phyloP scores from a whole-genome alignment of 2,329 filamentous ascomycete genomes.

The Neonectria ditissima region DNA sequence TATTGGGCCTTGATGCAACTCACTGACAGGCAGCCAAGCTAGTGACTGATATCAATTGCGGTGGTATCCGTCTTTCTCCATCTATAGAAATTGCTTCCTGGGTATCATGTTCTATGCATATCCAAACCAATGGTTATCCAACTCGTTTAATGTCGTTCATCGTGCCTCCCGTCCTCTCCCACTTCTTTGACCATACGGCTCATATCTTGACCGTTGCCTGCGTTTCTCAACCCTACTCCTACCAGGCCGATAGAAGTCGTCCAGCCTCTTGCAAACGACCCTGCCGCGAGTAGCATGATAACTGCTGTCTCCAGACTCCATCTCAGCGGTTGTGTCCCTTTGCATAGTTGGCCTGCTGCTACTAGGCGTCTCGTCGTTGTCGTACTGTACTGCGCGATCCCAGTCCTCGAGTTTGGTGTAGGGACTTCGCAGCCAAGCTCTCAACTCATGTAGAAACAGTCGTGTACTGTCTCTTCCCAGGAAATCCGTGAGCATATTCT shows the following conservation, averaged over 20 bases:
- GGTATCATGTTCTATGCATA: constrained; percentile 41
- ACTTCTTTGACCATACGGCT: constrained; percentile 32
- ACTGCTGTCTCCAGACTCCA: constrained; percentile 1
- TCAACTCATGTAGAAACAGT: constrained; percentile 87
- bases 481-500: constrained; percentile 83
- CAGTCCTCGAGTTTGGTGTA: constrained; percentile 78
- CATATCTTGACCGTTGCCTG: constrained; percentile 24
- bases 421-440: constrained; percentile 85
- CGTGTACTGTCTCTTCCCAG: constrained; percentile 78
- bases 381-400: constrained; percentile 84
- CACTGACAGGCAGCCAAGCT: background rate
- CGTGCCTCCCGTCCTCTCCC: constrained; percentile 6
- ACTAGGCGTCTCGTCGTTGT: constrained; percentile 16
- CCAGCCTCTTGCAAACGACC: constrained; percentile 21
- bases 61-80: constrained; percentile 5
- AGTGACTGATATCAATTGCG: background rate
- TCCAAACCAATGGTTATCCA: constrained; percentile 12
- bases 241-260: constrained; percentile 45
- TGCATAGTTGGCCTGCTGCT: constrained; percentile 3
- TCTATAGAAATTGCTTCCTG: constrained; percentile 32
- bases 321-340: background rate
- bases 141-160: constrained; percentile 3
- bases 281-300: constrained; percentile 3
- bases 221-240: constrained; percentile 14
- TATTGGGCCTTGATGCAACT: background rate